A percentile compares a stretch with the other conserved stretches of the same genome.
Evolutionary conservation across 805 yeast genomes (phyloP).

Genomic region (Saccharomycopsis sp.): DNA sequence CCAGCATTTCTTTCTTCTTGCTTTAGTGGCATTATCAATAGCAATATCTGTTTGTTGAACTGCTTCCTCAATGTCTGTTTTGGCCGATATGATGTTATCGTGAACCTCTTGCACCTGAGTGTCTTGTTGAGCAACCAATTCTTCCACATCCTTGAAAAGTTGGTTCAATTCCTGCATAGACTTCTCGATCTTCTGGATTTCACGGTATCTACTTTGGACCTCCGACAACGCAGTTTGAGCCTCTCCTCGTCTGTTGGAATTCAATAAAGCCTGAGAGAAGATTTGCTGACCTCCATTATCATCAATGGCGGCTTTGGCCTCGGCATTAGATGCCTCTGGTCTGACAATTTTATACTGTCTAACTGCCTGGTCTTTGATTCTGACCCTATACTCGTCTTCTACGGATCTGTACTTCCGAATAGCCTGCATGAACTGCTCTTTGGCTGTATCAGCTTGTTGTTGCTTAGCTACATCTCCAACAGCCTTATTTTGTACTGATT

Average conservation of each 20-base stretch:
- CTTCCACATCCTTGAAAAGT: constrained; percentile 93
- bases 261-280: constrained; percentile 86
- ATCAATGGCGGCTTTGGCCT: constrained; percentile 78
- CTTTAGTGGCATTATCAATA: constrained; percentile 77
- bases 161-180: constrained; percentile 94
- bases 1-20: constrained; percentile 88
- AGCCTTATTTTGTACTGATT: constrained; percentile 65
- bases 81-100: constrained; percentile 75
- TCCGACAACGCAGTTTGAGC: constrained; percentile 93
- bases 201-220: constrained; percentile 93
- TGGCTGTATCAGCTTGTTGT: constrained; percentile 84
- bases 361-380: constrained; percentile 80
- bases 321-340: constrained; percentile 78
- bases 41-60: constrained; percentile 92
- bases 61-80: constrained; percentile 87
- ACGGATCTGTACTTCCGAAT: constrained; percentile 83
- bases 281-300: constrained; percentile 85
- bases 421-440: constrained; percentile 75
- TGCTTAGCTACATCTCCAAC: constrained; percentile 71
- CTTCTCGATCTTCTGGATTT: constrained; percentile 88
- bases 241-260: constrained; percentile 86
- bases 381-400: constrained; percentile 81
- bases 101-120: constrained; percentile 77
- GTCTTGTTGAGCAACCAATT: constrained; percentile 92
- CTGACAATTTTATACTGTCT: constrained; percentile 88